A percentile compares a stretch with the other conserved stretches of the same genome.
Conservation (phyloP, 2,329 filamentous ascomycete species). For the Trichoderma koningii region DNA sequence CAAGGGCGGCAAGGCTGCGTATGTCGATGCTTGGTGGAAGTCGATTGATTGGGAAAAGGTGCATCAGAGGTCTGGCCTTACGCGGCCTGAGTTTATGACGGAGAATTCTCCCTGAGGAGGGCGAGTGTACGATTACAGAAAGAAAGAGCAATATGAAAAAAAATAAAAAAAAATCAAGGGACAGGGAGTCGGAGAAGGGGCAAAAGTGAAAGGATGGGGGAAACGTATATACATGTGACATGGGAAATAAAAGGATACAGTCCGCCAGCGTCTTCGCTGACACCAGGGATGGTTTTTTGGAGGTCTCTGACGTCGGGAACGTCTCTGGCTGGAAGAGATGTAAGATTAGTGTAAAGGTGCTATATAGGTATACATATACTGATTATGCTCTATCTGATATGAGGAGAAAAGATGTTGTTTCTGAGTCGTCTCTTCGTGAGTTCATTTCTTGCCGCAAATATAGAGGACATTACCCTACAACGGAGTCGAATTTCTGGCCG, state of each 20-base stretch:
- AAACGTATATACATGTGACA: constrained; percentile 17
- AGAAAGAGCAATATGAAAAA: not conserved
- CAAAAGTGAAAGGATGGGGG: not conserved
- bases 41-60: constrained; percentile 83
- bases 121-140: not conserved
- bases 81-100: constrained; percentile 42
- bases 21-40: constrained; percentile 82
- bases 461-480: not conserved
- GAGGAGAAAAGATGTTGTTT: not conserved
- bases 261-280: not conserved
- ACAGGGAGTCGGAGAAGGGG: too few relatives aligned
- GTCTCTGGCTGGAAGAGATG: constrained; percentile 1
- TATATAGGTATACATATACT: constrained; percentile 3
- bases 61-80: constrained; percentile 43
- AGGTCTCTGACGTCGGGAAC: not conserved
- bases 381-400: constrained; percentile 18
- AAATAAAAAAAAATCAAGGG: not conserved
- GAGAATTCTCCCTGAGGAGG: constrained; percentile 27
- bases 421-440: not conserved
- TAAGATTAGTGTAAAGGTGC: constrained; percentile 27
- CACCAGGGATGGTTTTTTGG: not conserved
- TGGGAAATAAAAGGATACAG: not conserved
- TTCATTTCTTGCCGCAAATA: too few relatives aligned
- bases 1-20: constrained; percentile 72
- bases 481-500: accelerated